These are phyloP conservation scores for Rhizopogon sp. DNA, from an alignment of 768 basidiomycete species.

Conservation along the genomic window DNA sequence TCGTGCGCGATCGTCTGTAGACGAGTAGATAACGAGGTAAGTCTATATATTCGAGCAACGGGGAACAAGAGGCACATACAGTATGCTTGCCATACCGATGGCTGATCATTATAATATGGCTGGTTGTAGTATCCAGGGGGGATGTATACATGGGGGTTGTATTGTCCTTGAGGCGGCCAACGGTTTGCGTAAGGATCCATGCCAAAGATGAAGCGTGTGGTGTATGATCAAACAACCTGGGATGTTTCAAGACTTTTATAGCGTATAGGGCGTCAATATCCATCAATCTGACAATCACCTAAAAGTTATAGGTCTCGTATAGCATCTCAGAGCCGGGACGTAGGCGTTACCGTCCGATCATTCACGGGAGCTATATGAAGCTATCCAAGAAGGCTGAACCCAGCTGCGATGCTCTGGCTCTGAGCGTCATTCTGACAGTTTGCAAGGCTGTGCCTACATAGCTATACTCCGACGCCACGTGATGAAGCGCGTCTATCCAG, in stretches of 20 bases:
- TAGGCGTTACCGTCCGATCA: neutral
- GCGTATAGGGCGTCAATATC: neutral
- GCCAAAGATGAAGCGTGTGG: neutral
- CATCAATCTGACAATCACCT: neutral
- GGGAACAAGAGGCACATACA: constrained; percentile 8
- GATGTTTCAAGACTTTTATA: constrained; percentile 7
- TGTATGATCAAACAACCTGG: neutral
- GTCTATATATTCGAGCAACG: neutral
- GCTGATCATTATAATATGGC: constrained; percentile 6
- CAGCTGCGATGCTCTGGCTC: too few relatives aligned
- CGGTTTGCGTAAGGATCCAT: constrained; percentile 22
- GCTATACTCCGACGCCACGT: too few relatives aligned
- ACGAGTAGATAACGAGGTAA: neutral
- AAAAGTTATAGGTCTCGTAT: neutral
- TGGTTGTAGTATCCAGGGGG: constrained; percentile 14
- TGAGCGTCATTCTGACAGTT: too few relatives aligned
- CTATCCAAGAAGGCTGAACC: too few relatives aligned
- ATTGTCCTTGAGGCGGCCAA: constrained; percentile 19
- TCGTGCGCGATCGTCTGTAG: constrained; percentile 14
- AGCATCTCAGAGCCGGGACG: neutral
- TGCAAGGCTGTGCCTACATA: too few relatives aligned
- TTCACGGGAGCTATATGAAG: too few relatives aligned
- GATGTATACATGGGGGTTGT: constrained; percentile 26
- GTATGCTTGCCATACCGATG: constrained; percentile 7
- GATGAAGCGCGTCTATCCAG: neutral